phyloP scores from a whole-genome alignment of 129 eudicot species.

The Chrysanthemum seticuspe region DNA sequence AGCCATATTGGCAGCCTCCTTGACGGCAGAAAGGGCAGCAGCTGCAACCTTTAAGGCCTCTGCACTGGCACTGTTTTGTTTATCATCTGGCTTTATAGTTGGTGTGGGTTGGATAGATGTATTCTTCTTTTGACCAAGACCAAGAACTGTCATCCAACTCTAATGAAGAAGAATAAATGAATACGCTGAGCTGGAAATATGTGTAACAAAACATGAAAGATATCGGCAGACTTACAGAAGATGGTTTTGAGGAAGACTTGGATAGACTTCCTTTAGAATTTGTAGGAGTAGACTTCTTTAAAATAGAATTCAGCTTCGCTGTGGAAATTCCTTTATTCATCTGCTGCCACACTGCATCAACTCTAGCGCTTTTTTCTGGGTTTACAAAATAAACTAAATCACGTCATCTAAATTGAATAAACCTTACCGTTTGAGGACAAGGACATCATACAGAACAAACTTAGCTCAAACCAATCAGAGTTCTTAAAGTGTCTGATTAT shows the following conservation, averaged over 20 bases:
- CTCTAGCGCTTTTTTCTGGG: constrained; percentile 73
- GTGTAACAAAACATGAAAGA: not conserved
- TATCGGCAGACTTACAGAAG: constrained; percentile 37
- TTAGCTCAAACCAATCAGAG: too few relatives aligned
- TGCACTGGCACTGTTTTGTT: constrained; percentile 44
- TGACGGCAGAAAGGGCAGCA: constrained; percentile 92
- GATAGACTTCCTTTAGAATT: constrained; percentile 36
- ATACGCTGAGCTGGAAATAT: not conserved
- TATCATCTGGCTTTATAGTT: constrained; percentile 24
- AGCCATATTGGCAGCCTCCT: constrained; percentile 61
- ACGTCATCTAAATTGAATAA: not conserved
- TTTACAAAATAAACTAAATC: constrained; percentile 17
- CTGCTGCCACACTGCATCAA: constrained; percentile 89
- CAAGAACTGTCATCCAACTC: constrained; percentile 90
- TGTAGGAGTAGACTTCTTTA: constrained; percentile 49
- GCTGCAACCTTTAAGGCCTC: constrained; percentile 85
- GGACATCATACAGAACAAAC: too few relatives aligned
- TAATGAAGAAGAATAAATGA: constrained; percentile 29
- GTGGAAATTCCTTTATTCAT: constrained; percentile 91
- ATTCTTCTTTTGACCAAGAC: constrained; percentile 61
- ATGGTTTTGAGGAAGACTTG: constrained; percentile 38
- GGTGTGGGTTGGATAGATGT: constrained; percentile 27
- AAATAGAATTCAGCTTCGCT: constrained; percentile 62
- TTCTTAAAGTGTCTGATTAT: too few relatives aligned
- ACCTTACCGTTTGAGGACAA: not conserved